Evolutionary conservation across 305 asterid species (phyloP), one percentile per base, ranked within the genome.

Genomic region (Fraxinus xanthoxyloides): DNA sequence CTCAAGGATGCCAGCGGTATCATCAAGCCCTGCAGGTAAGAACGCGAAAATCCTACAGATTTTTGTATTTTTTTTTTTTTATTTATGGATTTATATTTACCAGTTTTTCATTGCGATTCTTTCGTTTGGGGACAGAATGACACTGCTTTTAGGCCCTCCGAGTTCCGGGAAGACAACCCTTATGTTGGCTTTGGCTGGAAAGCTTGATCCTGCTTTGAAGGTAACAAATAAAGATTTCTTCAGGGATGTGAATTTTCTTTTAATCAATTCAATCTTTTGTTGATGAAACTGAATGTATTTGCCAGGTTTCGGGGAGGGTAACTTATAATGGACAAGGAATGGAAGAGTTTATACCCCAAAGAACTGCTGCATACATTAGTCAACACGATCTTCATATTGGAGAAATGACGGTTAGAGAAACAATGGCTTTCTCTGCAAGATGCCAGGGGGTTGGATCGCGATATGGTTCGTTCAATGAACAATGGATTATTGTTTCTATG

Each of bases 401-500:
- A 79, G 98, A 95, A 81, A 84, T 95, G 98, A 95, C 98, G 0
- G 98, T 93, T 0, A 89, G 90, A 88, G 98, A 95, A 83, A 95
- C 98, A 24, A 78, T 95, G 38, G 95, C 92, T 7, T 93, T 93
- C 79, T 92, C 98, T 0, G 97, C 97, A 2, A 86, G 98, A 88
- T 93, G 96, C 87, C 98, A 92, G 77, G 98, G 98, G 0, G 97
- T 91, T 54, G 98, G 98, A 75, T 85, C 95, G 12, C 89, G 93
- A 51, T 92, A 92, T 77, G 98, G 98, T 94, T 78, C 70, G 97
- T 87, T 76, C 56, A 30, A 4, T 30, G 79, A 56, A 7, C 5
- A 24, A 8, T 40, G 7, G 4, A 80, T 30, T 80, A 2, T 30
- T 3, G 17, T 65, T 15, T 82, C 23, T 43, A 7, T 48, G 5